These are phyloP conservation scores for Cryphonectria nitschkei DNA, from an alignment of 2,329 filamentous ascomycete genomes.

Conservation along the genomic window DNA sequence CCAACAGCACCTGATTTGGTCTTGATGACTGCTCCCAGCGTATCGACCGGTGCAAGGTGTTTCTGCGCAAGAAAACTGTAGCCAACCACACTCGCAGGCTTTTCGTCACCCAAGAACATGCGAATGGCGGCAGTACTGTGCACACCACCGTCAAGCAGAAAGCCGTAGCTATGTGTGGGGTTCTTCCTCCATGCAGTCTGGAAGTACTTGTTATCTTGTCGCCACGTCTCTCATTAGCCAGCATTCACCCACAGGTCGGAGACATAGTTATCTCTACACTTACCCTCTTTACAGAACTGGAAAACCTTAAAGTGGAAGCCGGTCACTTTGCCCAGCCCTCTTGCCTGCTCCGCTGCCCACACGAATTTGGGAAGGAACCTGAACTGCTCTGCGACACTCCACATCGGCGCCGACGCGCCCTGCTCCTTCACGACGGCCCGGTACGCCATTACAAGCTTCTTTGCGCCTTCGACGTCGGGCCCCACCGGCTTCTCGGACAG, in stretches of 20 bases:
- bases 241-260: not conserved
- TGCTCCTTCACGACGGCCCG: constrained; percentile 31
- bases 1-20: constrained; percentile 59
- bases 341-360: constrained; percentile 53
- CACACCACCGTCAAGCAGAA: constrained; percentile 73
- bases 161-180: constrained; percentile 71
- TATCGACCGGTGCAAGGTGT: constrained; percentile 66
- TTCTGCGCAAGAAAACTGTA: constrained; percentile 55
- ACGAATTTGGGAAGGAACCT: constrained; percentile 61
- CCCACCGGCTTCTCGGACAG: constrained; percentile 47
- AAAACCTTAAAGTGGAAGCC: constrained; percentile 47
- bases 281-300: constrained; percentile 41
- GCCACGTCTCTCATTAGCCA: not conserved
- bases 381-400: constrained; percentile 71
- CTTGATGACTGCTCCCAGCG: constrained; percentile 60
- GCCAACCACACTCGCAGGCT: constrained; percentile 51
- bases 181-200: constrained; percentile 63
- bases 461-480: constrained; percentile 41
- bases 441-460: constrained; percentile 47
- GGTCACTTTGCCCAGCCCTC: constrained; percentile 57
- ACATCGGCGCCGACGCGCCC: constrained; percentile 40
- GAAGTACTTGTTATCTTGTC: constrained; percentile 45
- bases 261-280: not conserved
- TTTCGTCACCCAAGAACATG: constrained; percentile 55
- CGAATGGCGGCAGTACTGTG: constrained; percentile 67